Evolutionary conservation across 2,329 filamentous ascomycete genomes (phyloP), one percentile per base, ranked within the genome.

Genomic region (Gliomastix tumulicola): DNA sequence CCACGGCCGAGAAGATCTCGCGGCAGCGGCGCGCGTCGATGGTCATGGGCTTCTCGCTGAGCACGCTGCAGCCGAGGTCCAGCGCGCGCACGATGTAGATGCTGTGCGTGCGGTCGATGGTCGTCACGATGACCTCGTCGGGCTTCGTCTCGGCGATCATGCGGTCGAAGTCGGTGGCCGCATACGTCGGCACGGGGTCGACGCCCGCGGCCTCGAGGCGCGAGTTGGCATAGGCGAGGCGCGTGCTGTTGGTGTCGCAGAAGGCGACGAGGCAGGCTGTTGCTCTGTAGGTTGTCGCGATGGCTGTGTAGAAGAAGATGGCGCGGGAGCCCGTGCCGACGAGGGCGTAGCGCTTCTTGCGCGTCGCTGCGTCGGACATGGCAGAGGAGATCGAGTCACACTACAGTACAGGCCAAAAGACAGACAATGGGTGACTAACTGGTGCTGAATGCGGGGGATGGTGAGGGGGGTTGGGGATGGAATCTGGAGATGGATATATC

Each of bases 41-140:
- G 1, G 76, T 80, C 76, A 80, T 79, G 5, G 76, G 76, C 51
- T 81, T 81, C 48, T 80, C 76, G 0, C 71, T 79, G n/a, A 80
- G 62, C 1, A 78, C 75, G 41, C 72, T 68, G 46, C 74, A 76
- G 13, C 75, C 76, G 2, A 77, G 56, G 42, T 79, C 73, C 34
- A 81, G 57, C 0, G 76, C 74, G 4, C 70, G 65, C 6, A 77
- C 62, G 34, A 79, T 79, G 55, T 81, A 81, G 20, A 59, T 65
- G 47, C 79, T 62, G 52, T 81, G 76, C 5, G 73, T 76, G 19
- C 75, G 68, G 54, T 81, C 76, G 46, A 80, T 76, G 0, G 76
- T 79, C 1, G 76, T 79, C 13, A 80, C 65, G 43, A 81, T 79
- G 13, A 81, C 65, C 48, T 76, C 74, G 50, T 80, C 73, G 0